Evolutionary conservation across 2,329 filamentous ascomycete genomes (phyloP), one percentile per base, ranked within the genome.

Genomic region (Dactylellina haptotyla): DNA sequence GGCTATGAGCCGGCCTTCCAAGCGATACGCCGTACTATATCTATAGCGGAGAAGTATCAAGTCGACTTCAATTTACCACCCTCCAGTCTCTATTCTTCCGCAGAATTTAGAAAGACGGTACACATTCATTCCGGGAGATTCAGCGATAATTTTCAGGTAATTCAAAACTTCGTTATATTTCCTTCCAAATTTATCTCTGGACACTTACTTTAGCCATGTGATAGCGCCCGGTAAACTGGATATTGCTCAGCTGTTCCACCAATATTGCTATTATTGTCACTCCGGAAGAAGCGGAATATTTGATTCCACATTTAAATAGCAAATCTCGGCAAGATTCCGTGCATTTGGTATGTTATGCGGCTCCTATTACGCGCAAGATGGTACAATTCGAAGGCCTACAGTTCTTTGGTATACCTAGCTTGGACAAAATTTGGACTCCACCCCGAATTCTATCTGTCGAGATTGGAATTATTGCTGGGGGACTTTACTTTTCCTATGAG

Each of bases 281-380:
- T 26, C 86, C 87, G 0, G 88, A 90, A 75, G 89, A 91, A 77
- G 87, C 84, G 0, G 86, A 90, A 63, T 48, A 66, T n/a, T 18
- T 72, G 16, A 72, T 72, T 16, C 50, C 58, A 12, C 58, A 64
- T 54, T 18, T 72, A 1, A 53, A 39, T n/a, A 54, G 23, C 3
- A 53, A 25, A 45, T 43, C 53, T 8, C 30, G 58, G 57, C 41
- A 64, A 4, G 37, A 25, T 4, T 41, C 59, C 4, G 82, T 83
- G 0, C 82, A 85, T 62, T 80, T 90, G 0, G 76, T 89, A 0
- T 80, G 83, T 0, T 90, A 90, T 70, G 82, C 87, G 0, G 84
- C 88, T 0, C 86, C 89, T 0, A 82, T 88, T 0, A 89, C 88
- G 0, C 82, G 83, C 28, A 81, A 82, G 1, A 90, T 90, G 88